These are phyloP conservation scores for Saccharomycopsis babjevae DNA, from an alignment of 805 yeast species.

Conservation along the genomic window DNA sequence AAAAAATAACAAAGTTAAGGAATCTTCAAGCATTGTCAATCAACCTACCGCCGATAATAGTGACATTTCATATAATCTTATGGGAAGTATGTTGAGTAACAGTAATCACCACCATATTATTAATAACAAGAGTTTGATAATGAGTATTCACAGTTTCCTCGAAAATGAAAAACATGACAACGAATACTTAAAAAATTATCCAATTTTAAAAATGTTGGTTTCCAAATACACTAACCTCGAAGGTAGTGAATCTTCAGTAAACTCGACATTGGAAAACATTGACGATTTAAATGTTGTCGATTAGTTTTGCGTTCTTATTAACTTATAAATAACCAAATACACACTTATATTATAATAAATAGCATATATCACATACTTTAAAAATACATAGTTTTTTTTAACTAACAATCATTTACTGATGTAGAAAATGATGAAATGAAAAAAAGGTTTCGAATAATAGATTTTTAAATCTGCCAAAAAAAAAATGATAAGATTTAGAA, in stretches of 20 bases:
- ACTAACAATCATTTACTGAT: neutral
- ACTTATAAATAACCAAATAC: neutral
- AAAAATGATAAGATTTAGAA: neutral
- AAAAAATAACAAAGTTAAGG: neutral
- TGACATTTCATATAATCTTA: neutral
- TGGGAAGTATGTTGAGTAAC: neutral
- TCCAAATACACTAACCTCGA: conserved; percentile 32
- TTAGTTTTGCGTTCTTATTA: neutral
- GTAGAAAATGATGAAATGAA: too few relatives aligned
- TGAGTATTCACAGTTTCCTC: neutral
- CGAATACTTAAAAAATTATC: conserved; percentile 1
- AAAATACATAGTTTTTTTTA: neutral
- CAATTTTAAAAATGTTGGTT: conserved; percentile 5
- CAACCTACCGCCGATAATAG: neutral
- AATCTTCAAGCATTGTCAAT: neutral
- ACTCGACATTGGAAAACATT: neutral
- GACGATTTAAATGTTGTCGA: neutral
- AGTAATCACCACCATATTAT: neutral
- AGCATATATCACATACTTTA: neutral
- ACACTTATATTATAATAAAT: neutral
- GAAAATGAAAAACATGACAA: neutral
- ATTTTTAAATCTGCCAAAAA: neutral
- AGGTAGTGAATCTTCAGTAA: conserved; percentile 37
- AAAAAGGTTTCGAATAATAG: neutral
- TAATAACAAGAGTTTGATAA: neutral